phyloP scores from a whole-genome alignment of 345 rosid genomes.

The Dovyalis caffra region DNA sequence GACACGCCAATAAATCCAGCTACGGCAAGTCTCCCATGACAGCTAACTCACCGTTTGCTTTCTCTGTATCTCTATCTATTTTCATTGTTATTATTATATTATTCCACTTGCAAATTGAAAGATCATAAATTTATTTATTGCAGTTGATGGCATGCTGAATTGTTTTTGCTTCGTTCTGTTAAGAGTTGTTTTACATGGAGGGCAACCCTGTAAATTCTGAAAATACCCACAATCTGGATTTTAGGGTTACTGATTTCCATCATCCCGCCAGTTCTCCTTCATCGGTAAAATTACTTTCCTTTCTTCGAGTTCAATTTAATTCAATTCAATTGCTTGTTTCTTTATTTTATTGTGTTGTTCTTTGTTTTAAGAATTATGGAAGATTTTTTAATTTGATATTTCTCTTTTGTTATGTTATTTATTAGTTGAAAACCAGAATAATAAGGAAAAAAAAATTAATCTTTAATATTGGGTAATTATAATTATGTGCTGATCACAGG shows the following conservation, averaged over 20 bases:
- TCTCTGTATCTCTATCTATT: not conserved
- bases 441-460: not conserved
- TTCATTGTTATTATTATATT: not conserved
- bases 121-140: not conserved
- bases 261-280: not conserved
- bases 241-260: constrained; percentile 26
- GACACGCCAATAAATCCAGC: not conserved
- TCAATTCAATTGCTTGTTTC: not conserved
- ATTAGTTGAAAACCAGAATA: not conserved
- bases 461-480: not conserved
- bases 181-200: constrained; percentile 28
- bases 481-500: constrained; percentile 13
- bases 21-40: not conserved
- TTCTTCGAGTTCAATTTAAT: too few relatives aligned
- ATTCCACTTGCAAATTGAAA: not conserved
- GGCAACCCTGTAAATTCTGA: constrained; percentile 10
- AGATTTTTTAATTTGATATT: not conserved
- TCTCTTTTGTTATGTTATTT: not conserved
- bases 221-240: constrained; percentile 5
- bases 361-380: not conserved
- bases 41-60: not conserved
- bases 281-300: not conserved
- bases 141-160: not conserved
- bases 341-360: not conserved
- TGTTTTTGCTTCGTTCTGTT: not conserved